Evolutionary conservation across 768 basidiomycete species (phyloP).

Genomic region (Pleurotus djamor): DNA sequence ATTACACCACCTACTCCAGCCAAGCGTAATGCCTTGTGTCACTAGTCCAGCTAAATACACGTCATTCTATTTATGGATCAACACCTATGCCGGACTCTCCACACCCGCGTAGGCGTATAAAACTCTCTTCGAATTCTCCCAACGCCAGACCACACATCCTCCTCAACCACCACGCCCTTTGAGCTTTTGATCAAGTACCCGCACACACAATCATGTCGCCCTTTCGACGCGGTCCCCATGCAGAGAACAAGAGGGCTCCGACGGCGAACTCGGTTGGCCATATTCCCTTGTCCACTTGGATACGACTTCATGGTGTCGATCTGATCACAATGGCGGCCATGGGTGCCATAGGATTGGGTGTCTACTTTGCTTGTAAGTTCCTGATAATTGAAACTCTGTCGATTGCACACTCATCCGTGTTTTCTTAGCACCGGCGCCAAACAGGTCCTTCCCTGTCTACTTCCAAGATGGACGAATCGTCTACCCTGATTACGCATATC

Average conservation of each 20-base stretch:
- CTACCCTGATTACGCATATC: slow-evolving; percentile 52
- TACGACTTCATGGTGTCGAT: slow-evolving; percentile 48
- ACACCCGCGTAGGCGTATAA: too few species aligned
- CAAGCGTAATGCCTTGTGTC: slow-evolving; percentile 5
- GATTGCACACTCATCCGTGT: not conserved
- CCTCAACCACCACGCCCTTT: too few species aligned
- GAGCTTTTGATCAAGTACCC: too few species aligned
- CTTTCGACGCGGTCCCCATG: not conserved
- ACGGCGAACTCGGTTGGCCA: slow-evolving; percentile 25
- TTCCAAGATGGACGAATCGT: slow-evolving; percentile 46
- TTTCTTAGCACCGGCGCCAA: slow-evolving; percentile 37
- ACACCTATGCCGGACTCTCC: not conserved
- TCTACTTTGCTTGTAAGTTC: slow-evolving; percentile 46
- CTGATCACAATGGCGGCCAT: slow-evolving; percentile 56
- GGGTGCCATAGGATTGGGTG: slow-evolving; percentile 51
- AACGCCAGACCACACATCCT: too few species aligned
- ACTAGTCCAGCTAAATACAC: not conserved
- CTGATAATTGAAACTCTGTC: not conserved
- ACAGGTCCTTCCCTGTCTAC: slow-evolving; percentile 39
- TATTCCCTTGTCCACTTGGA: slow-evolving; percentile 25
- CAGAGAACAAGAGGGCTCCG: not conserved
- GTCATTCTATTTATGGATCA: slow-evolving; percentile 7
- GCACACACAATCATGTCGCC: too few species aligned
- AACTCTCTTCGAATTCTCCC: too few species aligned
- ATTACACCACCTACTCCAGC: slow-evolving; percentile 9